phyloP scores from a whole-genome alignment of 139 green algal genomes.

The Monoraphidium neglectum region DNA sequence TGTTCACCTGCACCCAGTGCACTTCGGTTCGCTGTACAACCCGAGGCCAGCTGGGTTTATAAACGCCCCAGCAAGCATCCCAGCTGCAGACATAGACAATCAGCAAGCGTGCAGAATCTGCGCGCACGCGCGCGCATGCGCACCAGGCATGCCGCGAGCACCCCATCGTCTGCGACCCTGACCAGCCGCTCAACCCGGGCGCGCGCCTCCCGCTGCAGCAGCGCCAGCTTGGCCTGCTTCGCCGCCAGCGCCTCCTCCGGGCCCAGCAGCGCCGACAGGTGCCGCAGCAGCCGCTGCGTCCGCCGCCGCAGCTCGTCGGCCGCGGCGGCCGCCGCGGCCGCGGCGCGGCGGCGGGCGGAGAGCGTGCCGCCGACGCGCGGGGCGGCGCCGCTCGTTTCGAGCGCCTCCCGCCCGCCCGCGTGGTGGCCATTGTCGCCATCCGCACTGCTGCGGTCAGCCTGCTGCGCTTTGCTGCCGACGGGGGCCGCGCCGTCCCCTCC shows the following conservation, averaged over 20 bases:
- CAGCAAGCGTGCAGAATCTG: too few relatives aligned
- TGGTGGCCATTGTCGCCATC: neutral
- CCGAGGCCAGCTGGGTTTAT: too few relatives aligned
- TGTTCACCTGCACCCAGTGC: too few relatives aligned
- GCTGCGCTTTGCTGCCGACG: neutral
- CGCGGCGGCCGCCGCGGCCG: neutral
- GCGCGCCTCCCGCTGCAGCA: constrained; percentile 8
- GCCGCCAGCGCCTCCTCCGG: neutral
- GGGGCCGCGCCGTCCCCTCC: too few relatives aligned
- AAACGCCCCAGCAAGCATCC: too few relatives aligned
- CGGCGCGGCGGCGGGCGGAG: neutral
- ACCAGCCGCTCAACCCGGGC: constrained; percentile 7
- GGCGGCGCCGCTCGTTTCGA: constrained; percentile 1
- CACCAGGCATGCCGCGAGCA: neutral
- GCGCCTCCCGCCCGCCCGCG: neutral
- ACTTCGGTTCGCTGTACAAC: too few relatives aligned
- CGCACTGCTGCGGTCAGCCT: neutral
- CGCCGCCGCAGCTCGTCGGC: neutral
- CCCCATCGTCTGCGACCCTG: constrained; percentile 5
- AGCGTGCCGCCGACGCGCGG: neutral
- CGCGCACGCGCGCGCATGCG: neutral
- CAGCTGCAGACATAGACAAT: too few relatives aligned
- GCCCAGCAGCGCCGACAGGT: constrained; percentile 1
- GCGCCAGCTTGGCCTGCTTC: constrained; percentile 21
- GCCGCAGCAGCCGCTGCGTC: neutral